Evolutionary conservation across 1,284 basidiomycete genomes (phyloP).

Genomic region (Athelia sp.): DNA sequence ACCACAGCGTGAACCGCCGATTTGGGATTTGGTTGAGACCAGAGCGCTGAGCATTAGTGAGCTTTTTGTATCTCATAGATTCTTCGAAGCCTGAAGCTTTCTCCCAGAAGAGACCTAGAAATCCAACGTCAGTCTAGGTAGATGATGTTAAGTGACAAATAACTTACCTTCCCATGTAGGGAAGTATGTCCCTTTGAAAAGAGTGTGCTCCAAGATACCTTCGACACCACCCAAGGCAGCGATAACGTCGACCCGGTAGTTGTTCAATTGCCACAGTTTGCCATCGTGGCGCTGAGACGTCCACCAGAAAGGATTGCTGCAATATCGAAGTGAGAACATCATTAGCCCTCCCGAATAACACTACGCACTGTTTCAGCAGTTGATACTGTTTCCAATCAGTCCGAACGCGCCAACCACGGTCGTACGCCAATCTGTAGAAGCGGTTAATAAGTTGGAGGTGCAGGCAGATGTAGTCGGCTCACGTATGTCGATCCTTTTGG

Average conservation of each 20-base stretch:
- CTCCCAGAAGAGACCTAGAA: constrained; percentile 87
- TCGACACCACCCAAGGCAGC: constrained; percentile 98
- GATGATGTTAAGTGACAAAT: neutral
- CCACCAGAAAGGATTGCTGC: constrained; percentile 96
- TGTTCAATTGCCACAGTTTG: constrained; percentile 97
- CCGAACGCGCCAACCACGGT: constrained; percentile 95
- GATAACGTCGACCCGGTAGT: constrained; percentile 98
- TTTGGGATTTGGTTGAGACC: constrained; percentile 99
- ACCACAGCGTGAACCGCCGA: constrained; percentile 99
- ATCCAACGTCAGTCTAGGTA: constrained; percentile 2
- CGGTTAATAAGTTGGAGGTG: neutral
- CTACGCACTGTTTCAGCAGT: constrained; percentile 76
- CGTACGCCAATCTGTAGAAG: constrained; percentile 78
- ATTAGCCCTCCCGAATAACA: too few relatives aligned
- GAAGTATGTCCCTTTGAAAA: constrained; percentile 98
- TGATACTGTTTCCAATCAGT: constrained; percentile 99
- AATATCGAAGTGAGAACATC: neutral
- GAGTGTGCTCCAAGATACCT: constrained; percentile 93
- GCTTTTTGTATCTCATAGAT: constrained; percentile 96
- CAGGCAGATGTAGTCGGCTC: constrained; percentile 23
- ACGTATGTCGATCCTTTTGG: constrained; percentile 98
- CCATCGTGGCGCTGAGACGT: constrained; percentile 97
- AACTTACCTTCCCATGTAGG: constrained; percentile 78
- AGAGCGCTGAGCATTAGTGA: constrained; percentile 93
- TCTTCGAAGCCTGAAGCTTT: constrained; percentile 94